Evolutionary conservation across 352 stramenopile genomes (phyloP), one percentile per base, ranked within the genome.

Genomic region (Globisporangium echinulatum): DNA sequence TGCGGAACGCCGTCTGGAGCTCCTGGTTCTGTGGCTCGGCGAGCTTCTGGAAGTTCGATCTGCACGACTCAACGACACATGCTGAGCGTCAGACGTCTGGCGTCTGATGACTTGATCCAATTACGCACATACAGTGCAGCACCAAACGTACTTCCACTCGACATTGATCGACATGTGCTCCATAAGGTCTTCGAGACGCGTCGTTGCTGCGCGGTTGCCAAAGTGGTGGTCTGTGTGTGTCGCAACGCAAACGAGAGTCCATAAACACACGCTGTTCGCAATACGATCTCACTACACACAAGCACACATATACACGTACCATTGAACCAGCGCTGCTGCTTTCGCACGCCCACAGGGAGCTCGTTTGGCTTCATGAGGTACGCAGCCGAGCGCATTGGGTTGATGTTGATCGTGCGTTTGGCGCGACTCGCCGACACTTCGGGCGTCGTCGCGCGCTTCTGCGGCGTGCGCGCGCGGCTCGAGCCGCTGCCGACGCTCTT

Each of bases 161-260:
- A 94, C 85, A 43, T 78, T 86, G n/a, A 94, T 85, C 38, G 77
- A 72, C 82, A 94, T 90, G 75, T 94, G 85, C 63, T 94, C 80
- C 85, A 94, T 90, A 46, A 94, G 67, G 54, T 94, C 85, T 52
- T 94, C 85, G 37, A 94, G 58, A 25, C 78, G 67, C 17, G 80
- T 89, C 3, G 82, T 84, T 7, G 80, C 82, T 9, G 71, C 70
- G 57, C 79, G 74, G 66, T 94, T 92, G 48, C 82, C 85, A 63
- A 94, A 89, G 55, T 94, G 85, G 52, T 94, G 81, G 59, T 94
- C 85, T 92, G 43, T 25, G 25, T 25, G 25, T 25, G 25, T 25
- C 25, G 25, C 25, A 25, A 25, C 25, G 25, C 7, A 36, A 57
- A 46, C 14, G 8, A 39, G 17, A 37, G 54, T 25, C 25, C 25